Conservation (phyloP, 495 filamentous ascomycete species). For the Trichodelitschia bisporula region DNA sequence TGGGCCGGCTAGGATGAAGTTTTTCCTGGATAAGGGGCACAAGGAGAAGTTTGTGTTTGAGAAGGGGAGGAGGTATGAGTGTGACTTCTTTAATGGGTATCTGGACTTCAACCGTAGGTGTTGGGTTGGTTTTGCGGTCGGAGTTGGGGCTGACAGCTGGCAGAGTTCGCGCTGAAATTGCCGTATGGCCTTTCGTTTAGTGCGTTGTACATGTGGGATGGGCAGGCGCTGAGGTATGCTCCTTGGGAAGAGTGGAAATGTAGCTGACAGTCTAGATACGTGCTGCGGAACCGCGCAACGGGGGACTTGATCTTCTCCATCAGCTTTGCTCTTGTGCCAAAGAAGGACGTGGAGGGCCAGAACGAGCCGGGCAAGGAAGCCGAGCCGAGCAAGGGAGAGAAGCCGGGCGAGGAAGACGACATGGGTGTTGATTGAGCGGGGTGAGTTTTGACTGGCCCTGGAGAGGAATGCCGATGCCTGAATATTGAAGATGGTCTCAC, state of each 20-base stretch:
- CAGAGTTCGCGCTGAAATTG: slow-evolving; percentile 44
- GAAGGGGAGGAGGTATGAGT: slow-evolving; percentile 33
- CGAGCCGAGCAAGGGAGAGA: too few relatives aligned
- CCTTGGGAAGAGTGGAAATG: background rate
- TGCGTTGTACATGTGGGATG: slow-evolving; percentile 50
- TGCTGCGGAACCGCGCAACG: background rate
- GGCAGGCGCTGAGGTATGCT: background rate
- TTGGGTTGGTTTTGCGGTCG: slow-evolving; percentile 1
- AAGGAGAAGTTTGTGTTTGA: slow-evolving; percentile 31
- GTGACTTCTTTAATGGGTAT: slow-evolving; percentile 87
- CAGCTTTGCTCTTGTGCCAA: background rate
- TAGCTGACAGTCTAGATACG: background rate
- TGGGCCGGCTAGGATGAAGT: slow-evolving; percentile 14
- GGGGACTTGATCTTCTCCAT: background rate
- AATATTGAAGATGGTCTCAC: too few relatives aligned
- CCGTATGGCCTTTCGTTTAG: slow-evolving; percentile 55
- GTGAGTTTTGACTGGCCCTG: too few relatives aligned
- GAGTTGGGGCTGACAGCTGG: slow-evolving; percentile 1
- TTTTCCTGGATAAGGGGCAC: slow-evolving; percentile 19
- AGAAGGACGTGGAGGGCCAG: too few relatives aligned
- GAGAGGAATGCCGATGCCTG: too few relatives aligned
- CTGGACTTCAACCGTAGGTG: slow-evolving; percentile 49
- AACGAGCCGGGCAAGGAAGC: too few relatives aligned
- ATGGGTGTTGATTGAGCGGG: too few relatives aligned
- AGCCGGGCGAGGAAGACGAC: too few relatives aligned